Percentiles rank a stretch among this genome's conserved stretches.
phyloP scores from a whole-genome alignment of 164 flowering plant genomes.

The Vitis riparia region DNA sequence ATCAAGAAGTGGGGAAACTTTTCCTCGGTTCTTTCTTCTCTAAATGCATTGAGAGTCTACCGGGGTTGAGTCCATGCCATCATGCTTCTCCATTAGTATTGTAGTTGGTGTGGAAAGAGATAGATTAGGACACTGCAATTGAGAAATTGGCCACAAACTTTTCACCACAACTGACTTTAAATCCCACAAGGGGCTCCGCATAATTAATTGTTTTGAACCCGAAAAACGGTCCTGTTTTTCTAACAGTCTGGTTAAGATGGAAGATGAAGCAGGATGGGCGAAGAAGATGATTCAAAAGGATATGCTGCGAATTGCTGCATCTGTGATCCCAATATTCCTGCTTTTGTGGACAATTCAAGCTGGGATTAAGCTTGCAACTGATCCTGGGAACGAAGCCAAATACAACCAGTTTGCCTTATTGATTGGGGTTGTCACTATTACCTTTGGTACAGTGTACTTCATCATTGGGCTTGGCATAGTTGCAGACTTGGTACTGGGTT shows the following conservation, averaged over 20 bases:
- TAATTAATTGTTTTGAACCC: too few species aligned
- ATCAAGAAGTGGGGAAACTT: too few species aligned
- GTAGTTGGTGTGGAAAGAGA: too few species aligned
- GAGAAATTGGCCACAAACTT: too few species aligned
- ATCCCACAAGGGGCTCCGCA: too few species aligned
- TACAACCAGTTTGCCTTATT: constrained; percentile 1
- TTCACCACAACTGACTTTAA: too few species aligned
- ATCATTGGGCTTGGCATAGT: constrained; percentile 24
- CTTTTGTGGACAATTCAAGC: constrained; percentile 14
- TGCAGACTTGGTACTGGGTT: constrained; percentile 21
- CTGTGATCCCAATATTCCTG: constrained; percentile 5
- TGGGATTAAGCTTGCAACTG: constrained; percentile 9
- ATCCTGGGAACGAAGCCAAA: not conserved
- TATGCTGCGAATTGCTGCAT: not conserved
- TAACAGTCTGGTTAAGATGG: not conserved
- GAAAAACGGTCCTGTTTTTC: not conserved
- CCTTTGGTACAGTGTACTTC: constrained; percentile 11
- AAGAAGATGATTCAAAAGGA: not conserved
- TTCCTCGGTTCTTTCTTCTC: too few species aligned
- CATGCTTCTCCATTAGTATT: too few species aligned
- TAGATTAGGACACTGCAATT: too few species aligned
- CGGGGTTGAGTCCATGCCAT: too few species aligned
- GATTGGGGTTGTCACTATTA: constrained; percentile 17
- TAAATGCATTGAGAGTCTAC: too few species aligned
- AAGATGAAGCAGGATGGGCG: not conserved